Percentiles rank a stretch among this genome's conserved stretches.
phyloP scores from a whole-genome alignment of 75 land plant species.

The Cryptomeria japonica region DNA sequence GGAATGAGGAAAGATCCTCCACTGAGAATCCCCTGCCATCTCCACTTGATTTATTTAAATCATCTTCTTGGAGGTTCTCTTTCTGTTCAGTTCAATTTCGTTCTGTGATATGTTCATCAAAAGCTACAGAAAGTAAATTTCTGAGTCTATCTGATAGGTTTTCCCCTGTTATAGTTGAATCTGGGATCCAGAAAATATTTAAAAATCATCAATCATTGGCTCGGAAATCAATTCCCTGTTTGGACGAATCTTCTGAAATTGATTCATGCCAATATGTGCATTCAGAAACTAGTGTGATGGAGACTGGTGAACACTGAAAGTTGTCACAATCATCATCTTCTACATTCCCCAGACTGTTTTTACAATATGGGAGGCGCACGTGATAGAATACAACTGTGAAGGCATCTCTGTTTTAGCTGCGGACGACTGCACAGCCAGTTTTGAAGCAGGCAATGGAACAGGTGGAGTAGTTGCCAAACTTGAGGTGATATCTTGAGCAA shows the following conservation, averaged over 20 bases:
- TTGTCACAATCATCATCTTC: constrained; percentile 67
- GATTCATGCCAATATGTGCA: too few relatives aligned
- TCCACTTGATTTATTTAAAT: too few relatives aligned
- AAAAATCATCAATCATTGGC: not conserved
- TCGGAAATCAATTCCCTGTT: not conserved
- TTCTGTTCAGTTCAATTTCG: too few relatives aligned
- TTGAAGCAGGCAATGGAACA: constrained; percentile 28
- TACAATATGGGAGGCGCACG: not conserved
- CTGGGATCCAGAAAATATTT: constrained; percentile 4
- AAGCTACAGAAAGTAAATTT: too few relatives aligned
- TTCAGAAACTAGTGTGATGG: not conserved
- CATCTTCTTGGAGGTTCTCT: too few relatives aligned
- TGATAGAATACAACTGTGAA: not conserved
- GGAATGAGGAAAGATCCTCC: too few relatives aligned
- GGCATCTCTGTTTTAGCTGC: constrained; percentile 16
- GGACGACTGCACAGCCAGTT: constrained; percentile 31
- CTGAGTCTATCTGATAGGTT: too few relatives aligned
- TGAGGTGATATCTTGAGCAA: constrained; percentile 50
- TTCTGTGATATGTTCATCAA: too few relatives aligned
- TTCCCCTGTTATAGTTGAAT: not conserved
- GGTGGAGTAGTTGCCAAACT: constrained; percentile 11
- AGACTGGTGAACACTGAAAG: constrained; percentile 43
- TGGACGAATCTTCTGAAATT: not conserved
- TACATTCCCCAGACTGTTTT: constrained; percentile 16
- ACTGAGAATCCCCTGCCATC: too few relatives aligned